Percentiles rank a stretch among this genome's conserved stretches.
phyloP scores from a whole-genome alignment of 2,329 filamentous ascomycete genomes.

The Penicillium digitatum region DNA sequence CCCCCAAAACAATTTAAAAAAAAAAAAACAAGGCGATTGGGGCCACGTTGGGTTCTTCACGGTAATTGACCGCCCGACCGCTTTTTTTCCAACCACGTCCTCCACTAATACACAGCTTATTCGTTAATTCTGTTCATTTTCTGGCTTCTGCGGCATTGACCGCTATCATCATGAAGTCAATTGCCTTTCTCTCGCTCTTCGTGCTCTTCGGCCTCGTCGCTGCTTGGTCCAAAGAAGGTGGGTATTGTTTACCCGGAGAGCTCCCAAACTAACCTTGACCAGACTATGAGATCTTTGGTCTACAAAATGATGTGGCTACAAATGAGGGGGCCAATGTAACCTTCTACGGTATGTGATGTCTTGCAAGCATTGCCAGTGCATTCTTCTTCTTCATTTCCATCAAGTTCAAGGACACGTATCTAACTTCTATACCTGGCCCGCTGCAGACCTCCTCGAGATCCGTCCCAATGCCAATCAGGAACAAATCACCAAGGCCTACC shows the following conservation, averaged over 20 bases:
- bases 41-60: slow-evolving; percentile 14
- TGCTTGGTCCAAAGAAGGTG: slow-evolving; percentile 84
- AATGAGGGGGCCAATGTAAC: slow-evolving; percentile 73
- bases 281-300: slow-evolving; percentile 98
- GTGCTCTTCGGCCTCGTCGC: slow-evolving; percentile 64
- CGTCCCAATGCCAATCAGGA: slow-evolving; percentile 69
- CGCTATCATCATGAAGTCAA: slow-evolving; percentile 60
- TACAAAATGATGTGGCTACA: slow-evolving; percentile 77
- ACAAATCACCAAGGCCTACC: slow-evolving; percentile 90
- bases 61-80: slow-evolving; percentile 10
- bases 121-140: slow-evolving; percentile 7
- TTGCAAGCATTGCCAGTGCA: background rate
- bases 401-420: background rate
- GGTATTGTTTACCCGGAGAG: slow-evolving; percentile 24
- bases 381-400: background rate
- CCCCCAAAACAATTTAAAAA: background rate
- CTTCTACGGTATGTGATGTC: slow-evolving; percentile 65
- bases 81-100: slow-evolving; percentile 10
- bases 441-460: slow-evolving; percentile 72
- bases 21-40: slow-evolving; percentile 16
- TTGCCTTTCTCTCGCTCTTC: slow-evolving; percentile 62
- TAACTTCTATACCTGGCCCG: background rate
- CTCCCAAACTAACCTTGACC: background rate
- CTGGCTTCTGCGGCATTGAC: slow-evolving; percentile 24
- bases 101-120: slow-evolving; percentile 7